phyloP scores from a whole-genome alignment of 148 eudicot species.

The Dianthus caryophyllus region DNA sequence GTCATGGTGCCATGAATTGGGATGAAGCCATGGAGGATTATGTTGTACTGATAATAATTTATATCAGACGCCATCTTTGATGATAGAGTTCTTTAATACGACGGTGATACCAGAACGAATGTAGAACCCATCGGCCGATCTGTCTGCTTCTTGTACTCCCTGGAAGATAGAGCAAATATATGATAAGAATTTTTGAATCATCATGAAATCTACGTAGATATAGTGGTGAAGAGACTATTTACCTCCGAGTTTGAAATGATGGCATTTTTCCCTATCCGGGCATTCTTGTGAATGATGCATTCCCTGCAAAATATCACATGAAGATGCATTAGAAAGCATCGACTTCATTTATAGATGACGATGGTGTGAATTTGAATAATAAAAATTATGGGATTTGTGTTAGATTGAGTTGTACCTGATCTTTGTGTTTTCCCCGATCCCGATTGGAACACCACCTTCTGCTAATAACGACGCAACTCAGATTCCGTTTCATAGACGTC shows the following conservation, averaged over 20 bases:
- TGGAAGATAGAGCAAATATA: conserved; percentile 26
- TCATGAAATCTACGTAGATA: no score
- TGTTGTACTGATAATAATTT: no score
- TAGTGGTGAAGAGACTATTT: no score
- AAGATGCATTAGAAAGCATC: no score
- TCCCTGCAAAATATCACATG: no score
- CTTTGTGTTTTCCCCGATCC: conserved; percentile 91
- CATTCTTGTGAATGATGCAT: conserved; percentile 96
- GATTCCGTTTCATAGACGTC: no score
- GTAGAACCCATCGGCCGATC: conserved; percentile 87
- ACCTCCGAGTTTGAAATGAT: conserved; percentile 84
- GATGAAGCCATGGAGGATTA: no score
- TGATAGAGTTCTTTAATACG: conserved; percentile 55
- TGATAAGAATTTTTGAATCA: no score
- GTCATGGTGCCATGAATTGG: no score
- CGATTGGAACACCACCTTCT: conserved; percentile 79
- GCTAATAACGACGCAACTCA: conserved; percentile 58
- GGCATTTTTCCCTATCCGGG: conserved; percentile 87
- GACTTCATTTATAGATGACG: no score
- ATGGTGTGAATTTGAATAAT: no score
- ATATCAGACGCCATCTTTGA: no score
- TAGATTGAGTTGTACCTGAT: conserved; percentile 47
- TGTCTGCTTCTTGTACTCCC: conserved; percentile 93
- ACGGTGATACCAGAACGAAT: conserved; percentile 83
- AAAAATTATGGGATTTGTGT: background rate